Evolutionary conservation across 23 red algal genomes (phyloP), one percentile per base, ranked within the genome.

Genomic region (Chondrus crispus): DNA sequence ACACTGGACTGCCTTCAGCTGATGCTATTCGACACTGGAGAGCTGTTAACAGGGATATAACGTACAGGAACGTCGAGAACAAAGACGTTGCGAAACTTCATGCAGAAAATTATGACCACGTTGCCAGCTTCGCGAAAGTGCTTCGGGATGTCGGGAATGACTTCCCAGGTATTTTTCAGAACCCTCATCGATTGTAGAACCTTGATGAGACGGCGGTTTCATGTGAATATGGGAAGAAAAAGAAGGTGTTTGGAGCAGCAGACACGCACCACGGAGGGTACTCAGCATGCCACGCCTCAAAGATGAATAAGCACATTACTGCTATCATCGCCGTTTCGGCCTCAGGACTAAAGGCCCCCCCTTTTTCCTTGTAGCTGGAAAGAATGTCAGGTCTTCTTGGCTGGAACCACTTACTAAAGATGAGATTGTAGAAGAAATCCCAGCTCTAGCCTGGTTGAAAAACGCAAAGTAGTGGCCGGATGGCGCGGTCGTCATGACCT

Each of bases 161-260:
- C 12, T 68, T 68, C 41, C 52, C 36, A 63, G 81, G 33, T 20
- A 66, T 85, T 22, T 39, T 69, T 41, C 42, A 60, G 20, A 58
- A 85, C 22, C 54, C 57, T 7, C 2, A 68, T 39, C n/a, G 35
- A 38, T 42, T 85, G 19, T 85, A 38, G 32, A 85, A 85, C 39
- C 42, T 85, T 53, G 30, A 85, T 69, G 81, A 85, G 41, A 85
- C 13, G 26, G 28, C 19, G 57, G 81, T 68, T 38, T 20, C 32
- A 4, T 37, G 7, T 33, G 24, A 37, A 10, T 13, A 26, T 29
- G 6, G 36, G 24, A 35, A 60, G 57, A 63, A 60, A 20, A 40
- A 37, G 47, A 85, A 85, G 45, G 55, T 41, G 19, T 85, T 66
- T 69, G 58, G 37, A 44, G 5, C 57, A 37, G 29, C 58, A 10